These are phyloP conservation scores for Discostella stelligeroides DNA, from an alignment of 108 stramenopile genomes.

Conservation along the genomic window DNA sequence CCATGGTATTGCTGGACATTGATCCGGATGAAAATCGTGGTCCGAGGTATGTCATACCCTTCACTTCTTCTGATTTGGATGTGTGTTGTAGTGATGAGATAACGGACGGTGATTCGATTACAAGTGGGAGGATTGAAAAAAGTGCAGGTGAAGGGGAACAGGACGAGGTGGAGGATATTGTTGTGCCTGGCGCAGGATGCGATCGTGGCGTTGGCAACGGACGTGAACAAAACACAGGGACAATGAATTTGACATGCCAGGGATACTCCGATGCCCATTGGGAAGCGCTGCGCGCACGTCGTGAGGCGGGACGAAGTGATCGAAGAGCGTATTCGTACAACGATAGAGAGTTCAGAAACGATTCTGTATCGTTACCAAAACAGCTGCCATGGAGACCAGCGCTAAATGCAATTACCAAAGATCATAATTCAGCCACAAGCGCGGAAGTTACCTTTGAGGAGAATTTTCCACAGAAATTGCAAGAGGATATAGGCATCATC, in stretches of 20 bases:
- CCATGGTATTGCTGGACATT: conserved; percentile 46
- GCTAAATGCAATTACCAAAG: conserved; percentile 18
- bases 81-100: conserved; percentile 7
- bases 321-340: conserved; percentile 38
- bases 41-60: conserved; percentile 35
- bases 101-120: conserved; percentile 4
- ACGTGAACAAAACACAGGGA: neutral
- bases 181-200: neutral
- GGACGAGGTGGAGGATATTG: neutral
- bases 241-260: conserved; percentile 37
- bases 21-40: conserved; percentile 35
- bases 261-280: conserved; percentile 31
- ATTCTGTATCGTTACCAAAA: conserved; percentile 13
- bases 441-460: conserved; percentile 17
- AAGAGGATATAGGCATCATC: neutral
- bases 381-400: conserved; percentile 7
- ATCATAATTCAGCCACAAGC: conserved; percentile 10
- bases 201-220: neutral
- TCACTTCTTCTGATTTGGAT: conserved; percentile 31
- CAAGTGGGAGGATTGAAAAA: neutral
- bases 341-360: conserved; percentile 10
- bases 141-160: neutral
- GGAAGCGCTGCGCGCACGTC: conserved; percentile 38
- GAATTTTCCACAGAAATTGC: neutral
- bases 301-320: conserved; percentile 28